Conservation (phyloP, 2,329 filamentous ascomycete species). For the Rachicladosporium sp. region DNA sequence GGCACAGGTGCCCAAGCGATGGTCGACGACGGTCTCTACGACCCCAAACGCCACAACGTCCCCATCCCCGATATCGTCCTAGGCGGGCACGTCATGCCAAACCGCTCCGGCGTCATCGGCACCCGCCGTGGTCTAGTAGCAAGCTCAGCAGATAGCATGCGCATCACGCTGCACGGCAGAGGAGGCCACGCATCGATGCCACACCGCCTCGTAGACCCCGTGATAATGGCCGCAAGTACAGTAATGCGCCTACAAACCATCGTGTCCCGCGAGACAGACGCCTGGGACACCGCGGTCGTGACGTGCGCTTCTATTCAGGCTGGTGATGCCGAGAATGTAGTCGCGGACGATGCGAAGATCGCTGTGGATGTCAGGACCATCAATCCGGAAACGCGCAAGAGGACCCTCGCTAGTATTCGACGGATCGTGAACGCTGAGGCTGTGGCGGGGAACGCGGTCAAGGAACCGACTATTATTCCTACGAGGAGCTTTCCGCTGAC, state of each 20-base stretch:
- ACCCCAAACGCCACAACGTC: conserved; percentile 27
- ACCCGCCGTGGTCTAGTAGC: conserved; percentile 31
- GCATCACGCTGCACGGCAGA: conserved; percentile 44
- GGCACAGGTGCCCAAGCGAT: conserved; percentile 51
- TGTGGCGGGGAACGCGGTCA: conserved; percentile 33
- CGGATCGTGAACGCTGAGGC: conserved; percentile 47
- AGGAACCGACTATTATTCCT: conserved; percentile 31
- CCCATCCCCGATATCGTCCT: conserved; percentile 45
- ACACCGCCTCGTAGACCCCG: conserved; percentile 45
- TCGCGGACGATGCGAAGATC: conserved; percentile 42
- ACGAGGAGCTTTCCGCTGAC: conserved; percentile 37
- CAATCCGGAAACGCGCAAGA: conserved; percentile 32
- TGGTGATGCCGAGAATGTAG: conserved; percentile 49
- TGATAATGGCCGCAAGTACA: conserved; percentile 44
- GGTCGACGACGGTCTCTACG: conserved; percentile 48
- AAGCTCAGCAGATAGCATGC: conserved; percentile 28
- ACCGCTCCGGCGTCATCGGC: conserved; percentile 27
- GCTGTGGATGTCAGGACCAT: conserved; percentile 43
- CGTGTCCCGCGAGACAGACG: conserved; percentile 40
- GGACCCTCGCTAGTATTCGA: conserved; percentile 35
- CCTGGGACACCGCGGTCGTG: conserved; percentile 42
- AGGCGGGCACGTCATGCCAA: conserved; percentile 45
- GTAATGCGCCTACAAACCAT: conserved; percentile 47
- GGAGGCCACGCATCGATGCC: conserved; percentile 48
- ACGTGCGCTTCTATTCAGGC: conserved; percentile 48